Base-by-base conservation (phyloP, 2,329 filamentous ascomycete species). In the Tolypocladium endophyticum region DNA sequence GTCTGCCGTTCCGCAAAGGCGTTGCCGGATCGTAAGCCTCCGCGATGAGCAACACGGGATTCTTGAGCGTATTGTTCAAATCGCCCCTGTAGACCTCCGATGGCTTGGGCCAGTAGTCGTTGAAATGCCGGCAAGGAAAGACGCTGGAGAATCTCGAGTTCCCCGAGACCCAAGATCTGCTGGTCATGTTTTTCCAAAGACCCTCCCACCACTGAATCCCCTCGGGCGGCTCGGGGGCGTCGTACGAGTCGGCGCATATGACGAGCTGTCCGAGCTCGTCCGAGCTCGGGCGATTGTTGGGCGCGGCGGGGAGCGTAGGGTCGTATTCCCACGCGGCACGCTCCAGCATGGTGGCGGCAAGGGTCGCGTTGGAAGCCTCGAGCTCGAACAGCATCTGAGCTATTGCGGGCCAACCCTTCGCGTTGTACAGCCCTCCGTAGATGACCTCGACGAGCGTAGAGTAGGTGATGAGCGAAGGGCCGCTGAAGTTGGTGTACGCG, bases 21-120 rank as follows among this genome's bases (percentile, higher is more conserved):
- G 79, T 81, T 1, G 78, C 78, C 0, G 79, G 78, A 60, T 81
- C 79, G 59, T 81, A 77, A 6, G 76, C 76, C 69, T 78, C 77
- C 0, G 78, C 77, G 45, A 81, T 75, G 45, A 81, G 69, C 45
- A 81, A 65, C 2, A 81, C 67, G 0, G 79, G 77, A 59, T 77
- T 63, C 30, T 70, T 73, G 11, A 81, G 72, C 0, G 74, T 75
- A 55, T 72, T 64, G 65, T 78, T 76, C 35, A 81, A 66, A 55
- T 74, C 72, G 16, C 78, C 79, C 4, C 78, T 74, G 62, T 75
- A 81, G 6, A 78, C 76, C 59, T 79, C 79, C 0, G 76, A 77
- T 0, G 76, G 74, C 20, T 72, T 45, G 2, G 77, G 75, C 78
- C 79, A 81, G 63, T 77, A 77, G 1, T 69, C 68, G 11, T 60